These are phyloP conservation scores for Ophiostoma quercus DNA, from an alignment of 2,329 filamentous ascomycete species.

Conservation along the genomic window DNA sequence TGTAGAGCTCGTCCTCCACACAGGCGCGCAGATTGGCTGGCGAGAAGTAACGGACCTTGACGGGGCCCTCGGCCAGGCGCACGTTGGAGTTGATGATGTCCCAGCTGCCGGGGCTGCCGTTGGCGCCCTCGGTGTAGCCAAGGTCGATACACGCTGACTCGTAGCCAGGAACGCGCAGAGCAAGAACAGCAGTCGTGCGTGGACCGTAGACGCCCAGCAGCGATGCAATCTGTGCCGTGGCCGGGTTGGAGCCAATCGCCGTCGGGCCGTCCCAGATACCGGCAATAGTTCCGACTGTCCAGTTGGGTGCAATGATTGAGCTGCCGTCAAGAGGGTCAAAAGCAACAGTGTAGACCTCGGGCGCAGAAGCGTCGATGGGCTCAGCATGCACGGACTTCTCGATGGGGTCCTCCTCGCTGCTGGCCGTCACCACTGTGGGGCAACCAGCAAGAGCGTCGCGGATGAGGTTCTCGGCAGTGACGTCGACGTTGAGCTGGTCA, in stretches of 20 bases:
- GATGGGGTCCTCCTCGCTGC: conserved; percentile 57
- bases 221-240: conserved; percentile 43
- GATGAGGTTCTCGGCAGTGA: conserved; percentile 46
- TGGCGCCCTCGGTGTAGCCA: conserved; percentile 32
- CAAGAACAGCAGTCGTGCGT: conserved; percentile 51
- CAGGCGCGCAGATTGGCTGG: conserved; percentile 58
- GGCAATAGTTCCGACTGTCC: conserved; percentile 55
- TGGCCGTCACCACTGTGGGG: conserved; percentile 45
- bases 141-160: conserved; percentile 48
- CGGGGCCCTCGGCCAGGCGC: conserved; percentile 36
- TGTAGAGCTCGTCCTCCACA: conserved; percentile 47
- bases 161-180: conserved; percentile 44
- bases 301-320: conserved; percentile 55
- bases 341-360: conserved; percentile 50
- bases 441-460: conserved; percentile 43
- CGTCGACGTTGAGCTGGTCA: conserved; percentile 34
- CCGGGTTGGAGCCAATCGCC: conserved; percentile 40
- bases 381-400: conserved; percentile 37
- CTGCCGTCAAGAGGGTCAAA: conserved; percentile 61
- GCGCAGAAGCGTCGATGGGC: not conserved
- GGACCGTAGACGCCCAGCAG: conserved; percentile 52
- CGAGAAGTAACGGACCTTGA: conserved; percentile 52
- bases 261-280: conserved; percentile 52
- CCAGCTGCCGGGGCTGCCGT: conserved; percentile 23
- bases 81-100: conserved; percentile 42